Conservation (phyloP, 306 rosid species). For the barrel medic (Medicago truncatula) region DNA sequence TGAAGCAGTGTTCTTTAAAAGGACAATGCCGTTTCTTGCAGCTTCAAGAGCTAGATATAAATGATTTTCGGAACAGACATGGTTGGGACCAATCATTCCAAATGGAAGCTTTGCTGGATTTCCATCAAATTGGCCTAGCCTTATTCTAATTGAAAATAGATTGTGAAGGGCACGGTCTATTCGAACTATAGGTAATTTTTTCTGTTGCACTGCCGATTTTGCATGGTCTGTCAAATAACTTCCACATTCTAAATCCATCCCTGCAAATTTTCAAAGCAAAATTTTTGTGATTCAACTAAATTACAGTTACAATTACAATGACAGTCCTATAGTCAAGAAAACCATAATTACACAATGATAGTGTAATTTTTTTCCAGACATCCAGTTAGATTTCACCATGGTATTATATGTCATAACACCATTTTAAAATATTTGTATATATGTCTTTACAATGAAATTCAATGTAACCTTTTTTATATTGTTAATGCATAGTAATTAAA, state of each 20-base stretch:
- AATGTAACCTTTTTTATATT: too few relatives aligned
- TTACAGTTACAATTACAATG: neutral
- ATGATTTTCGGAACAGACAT: slow-evolving; percentile 74
- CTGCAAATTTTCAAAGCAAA: slow-evolving; percentile 45
- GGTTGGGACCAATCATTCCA: slow-evolving; percentile 68
- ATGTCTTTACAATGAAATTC: too few relatives aligned
- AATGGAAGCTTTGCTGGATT: slow-evolving; percentile 60
- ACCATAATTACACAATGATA: too few relatives aligned
- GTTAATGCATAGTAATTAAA: neutral
- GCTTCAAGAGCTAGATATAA: slow-evolving; percentile 81
- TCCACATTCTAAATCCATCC: slow-evolving; percentile 92
- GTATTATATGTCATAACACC: too few relatives aligned
- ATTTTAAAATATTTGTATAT: too few relatives aligned
- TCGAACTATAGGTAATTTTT: slow-evolving; percentile 50
- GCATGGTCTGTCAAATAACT: slow-evolving; percentile 59
- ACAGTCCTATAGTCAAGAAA: neutral
- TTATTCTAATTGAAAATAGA: slow-evolving; percentile 76
- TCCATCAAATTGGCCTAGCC: slow-evolving; percentile 83
- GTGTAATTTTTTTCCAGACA: too few relatives aligned
- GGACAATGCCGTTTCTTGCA: slow-evolving; percentile 87
- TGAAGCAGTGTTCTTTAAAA: slow-evolving; percentile 69
- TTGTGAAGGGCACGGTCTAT: slow-evolving; percentile 87
- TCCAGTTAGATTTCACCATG: too few relatives aligned
- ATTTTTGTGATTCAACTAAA: neutral
- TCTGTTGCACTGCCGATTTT: slow-evolving; percentile 66